phyloP scores from a whole-genome alignment of 257 asterid species.

The Solanum ahanhuiri region DNA sequence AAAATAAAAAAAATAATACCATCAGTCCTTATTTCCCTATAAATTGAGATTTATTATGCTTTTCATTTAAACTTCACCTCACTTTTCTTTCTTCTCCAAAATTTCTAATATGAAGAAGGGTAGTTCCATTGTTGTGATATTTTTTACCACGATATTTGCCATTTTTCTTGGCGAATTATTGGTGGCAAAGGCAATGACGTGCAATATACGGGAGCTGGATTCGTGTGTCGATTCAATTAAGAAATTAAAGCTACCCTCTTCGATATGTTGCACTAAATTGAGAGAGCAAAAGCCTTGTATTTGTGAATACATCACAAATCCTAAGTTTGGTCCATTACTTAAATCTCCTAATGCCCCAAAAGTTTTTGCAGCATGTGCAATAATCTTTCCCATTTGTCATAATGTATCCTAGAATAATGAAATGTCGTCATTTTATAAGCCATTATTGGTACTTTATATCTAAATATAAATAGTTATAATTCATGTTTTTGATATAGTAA shows the following conservation, averaged over 20 bases:
- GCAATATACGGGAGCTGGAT: not conserved
- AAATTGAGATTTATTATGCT: not conserved
- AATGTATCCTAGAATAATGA: not conserved
- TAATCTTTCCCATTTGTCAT: not conserved
- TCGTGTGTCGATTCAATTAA: conserved; percentile 3
- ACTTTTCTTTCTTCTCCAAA: not conserved
- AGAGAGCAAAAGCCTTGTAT: too few species aligned
- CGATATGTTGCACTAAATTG: conserved; percentile 8
- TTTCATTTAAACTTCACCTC: not conserved
- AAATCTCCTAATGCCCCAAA: conserved; percentile 9
- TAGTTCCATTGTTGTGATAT: not conserved
- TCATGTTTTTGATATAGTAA: too few species aligned
- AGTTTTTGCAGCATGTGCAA: conserved; percentile 4
- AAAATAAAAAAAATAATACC: too few species aligned
- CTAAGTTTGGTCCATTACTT: too few species aligned
- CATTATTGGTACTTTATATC: not conserved
- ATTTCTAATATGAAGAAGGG: not conserved
- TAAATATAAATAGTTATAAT: not conserved
- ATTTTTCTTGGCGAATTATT: not conserved
- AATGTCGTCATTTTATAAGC: not conserved
- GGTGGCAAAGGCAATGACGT: conserved; percentile 7
- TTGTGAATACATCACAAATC: too few species aligned
- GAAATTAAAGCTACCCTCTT: not conserved
- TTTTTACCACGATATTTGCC: too few species aligned
- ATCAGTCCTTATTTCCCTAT: not conserved